A percentile compares a stretch with the other conserved stretches of the same genome.
Conservation (phyloP, 1,139 yeast species). For the Meyerozyma guilliermondii region DNA sequence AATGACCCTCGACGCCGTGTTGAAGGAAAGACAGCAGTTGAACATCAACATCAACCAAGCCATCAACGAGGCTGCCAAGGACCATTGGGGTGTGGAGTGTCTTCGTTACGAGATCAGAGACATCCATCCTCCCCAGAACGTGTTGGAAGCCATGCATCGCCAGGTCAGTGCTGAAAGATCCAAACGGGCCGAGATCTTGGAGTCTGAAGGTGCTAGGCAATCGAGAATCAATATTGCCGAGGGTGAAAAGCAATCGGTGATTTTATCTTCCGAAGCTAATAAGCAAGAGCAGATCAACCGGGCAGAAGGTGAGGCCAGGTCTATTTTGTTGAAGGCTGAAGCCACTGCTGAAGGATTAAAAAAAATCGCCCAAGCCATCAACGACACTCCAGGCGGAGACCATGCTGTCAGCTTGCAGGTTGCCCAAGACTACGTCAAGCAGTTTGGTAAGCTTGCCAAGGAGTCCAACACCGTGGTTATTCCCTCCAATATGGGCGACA, state of each 20-base stretch:
- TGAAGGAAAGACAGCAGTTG: constrained; percentile 68
- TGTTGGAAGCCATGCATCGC: constrained; percentile 87
- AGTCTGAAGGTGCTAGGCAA: constrained; percentile 79
- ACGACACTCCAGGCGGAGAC: constrained; percentile 62
- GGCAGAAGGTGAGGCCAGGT: constrained; percentile 69
- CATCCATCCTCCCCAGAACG: constrained; percentile 82
- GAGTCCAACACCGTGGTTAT: constrained; percentile 73
- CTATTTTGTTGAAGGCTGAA: constrained; percentile 60
- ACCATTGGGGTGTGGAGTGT: constrained; percentile 80
- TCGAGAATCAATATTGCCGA: constrained; percentile 78
- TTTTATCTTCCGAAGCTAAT: constrained; percentile 67
- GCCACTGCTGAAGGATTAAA: constrained; percentile 74
- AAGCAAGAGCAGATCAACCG: constrained; percentile 58
- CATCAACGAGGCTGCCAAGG: constrained; percentile 78
- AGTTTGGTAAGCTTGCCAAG: constrained; percentile 79
- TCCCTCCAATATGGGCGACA: constrained; percentile 72
- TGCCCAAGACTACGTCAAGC: constrained; percentile 79
- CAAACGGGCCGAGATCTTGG: constrained; percentile 81
- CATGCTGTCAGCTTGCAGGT: constrained; percentile 76
- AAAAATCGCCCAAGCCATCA: constrained; percentile 61
- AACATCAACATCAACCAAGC: constrained; percentile 72
- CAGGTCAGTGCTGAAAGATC: constrained; percentile 85
- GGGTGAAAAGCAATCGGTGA: constrained; percentile 67
- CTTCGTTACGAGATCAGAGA: constrained; percentile 84
- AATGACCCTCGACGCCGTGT: constrained; percentile 69